Percentiles rank a stretch among this genome's conserved stretches.
Evolutionary conservation across 2,329 filamentous ascomycete species (phyloP).

Genomic region (Arthrobotrys conoides): DNA sequence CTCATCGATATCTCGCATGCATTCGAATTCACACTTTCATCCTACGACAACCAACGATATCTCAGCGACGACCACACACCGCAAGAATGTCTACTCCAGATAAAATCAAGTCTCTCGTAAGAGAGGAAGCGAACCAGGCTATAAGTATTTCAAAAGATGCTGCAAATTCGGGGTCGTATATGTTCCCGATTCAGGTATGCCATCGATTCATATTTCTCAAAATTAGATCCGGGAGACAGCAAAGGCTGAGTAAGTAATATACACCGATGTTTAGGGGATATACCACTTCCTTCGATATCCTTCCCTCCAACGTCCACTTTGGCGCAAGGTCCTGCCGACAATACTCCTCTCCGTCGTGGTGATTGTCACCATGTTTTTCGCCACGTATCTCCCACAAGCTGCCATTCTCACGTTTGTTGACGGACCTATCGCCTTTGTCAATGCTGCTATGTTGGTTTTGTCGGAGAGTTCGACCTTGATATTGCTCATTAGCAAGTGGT

Average conservation of each 20-base stretch:
- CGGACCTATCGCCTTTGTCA: slow-evolving; percentile 82
- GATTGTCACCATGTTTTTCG: slow-evolving; percentile 84
- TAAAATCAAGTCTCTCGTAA: slow-evolving; percentile 72
- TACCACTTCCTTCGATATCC: slow-evolving; percentile 74
- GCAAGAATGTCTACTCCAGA: slow-evolving; percentile 65
- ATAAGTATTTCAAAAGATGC: slow-evolving; percentile 77
- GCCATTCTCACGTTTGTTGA: slow-evolving; percentile 86
- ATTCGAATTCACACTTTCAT: too few relatives aligned
- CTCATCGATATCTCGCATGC: too few relatives aligned
- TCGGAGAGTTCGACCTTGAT: slow-evolving; percentile 68
- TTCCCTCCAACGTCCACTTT: slow-evolving; percentile 74
- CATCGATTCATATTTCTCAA: too few relatives aligned
- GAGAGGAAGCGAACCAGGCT: slow-evolving; percentile 80
- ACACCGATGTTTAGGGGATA: slow-evolving; percentile 70
- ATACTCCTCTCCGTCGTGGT: slow-evolving; percentile 80
- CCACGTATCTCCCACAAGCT: slow-evolving; percentile 81
- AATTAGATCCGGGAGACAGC: not conserved
- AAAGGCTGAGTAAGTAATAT: too few relatives aligned
- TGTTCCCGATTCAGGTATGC: slow-evolving; percentile 81
- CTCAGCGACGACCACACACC: not conserved
- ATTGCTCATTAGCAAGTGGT: slow-evolving; percentile 63
- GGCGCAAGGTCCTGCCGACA: slow-evolving; percentile 70
- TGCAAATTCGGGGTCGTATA: slow-evolving; percentile 81
- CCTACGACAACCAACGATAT: too few relatives aligned
- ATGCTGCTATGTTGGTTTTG: slow-evolving; percentile 76